Evolutionary conservation across 2,329 filamentous ascomycete genomes (phyloP), one percentile per base, ranked within the genome.

Genomic region (Juglanconis sp.): DNA sequence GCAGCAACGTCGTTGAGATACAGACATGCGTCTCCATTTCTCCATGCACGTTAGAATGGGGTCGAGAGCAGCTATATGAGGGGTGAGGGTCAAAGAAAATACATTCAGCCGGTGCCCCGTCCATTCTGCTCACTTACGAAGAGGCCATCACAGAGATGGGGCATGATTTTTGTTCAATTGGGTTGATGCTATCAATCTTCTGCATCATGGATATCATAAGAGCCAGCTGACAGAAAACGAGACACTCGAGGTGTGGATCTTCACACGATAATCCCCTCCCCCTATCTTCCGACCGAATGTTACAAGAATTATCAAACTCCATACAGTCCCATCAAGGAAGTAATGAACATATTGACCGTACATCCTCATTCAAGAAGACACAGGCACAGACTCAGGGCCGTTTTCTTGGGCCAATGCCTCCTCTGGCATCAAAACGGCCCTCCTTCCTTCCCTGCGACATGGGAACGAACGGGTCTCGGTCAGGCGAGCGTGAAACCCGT

Each of bases 1-100:
- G 57, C 46, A 80, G 63, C 38, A 74, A 72, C 1, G 77, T 36
- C 35, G 35, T n/a, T 51, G 40, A 24, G n/a, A 4, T 35, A 6
- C 30, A 53, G 13, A 30, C 10, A 4, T 53, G 47, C 24, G 9
- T 34, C 6, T 6, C 10, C 15, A 5, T 15, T 15, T 3, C 24
- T n/a, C 30, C 5, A 42, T 32, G 9, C 34, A 47, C 24, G 15
- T 31, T 32, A 4, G 13, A 42, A 7, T 46, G 31, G 38, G 7
- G 36, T 6, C 52, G 17, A 6, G 52, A 24, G 7, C 36, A 32
- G 5, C 13, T 42, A 53, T 55, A 36, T 38, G 42, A 34, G 15
- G 32, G 8, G 13, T 6, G 13, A 36, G 8, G 42, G 11, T 5
- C 8, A 4, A 24, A n/a, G n/a, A 36, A 34, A 13, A 11, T 36